Evolutionary conservation across 2,329 filamentous ascomycete genomes (phyloP).

Genomic region (Penicillium fuscoglaucum): DNA sequence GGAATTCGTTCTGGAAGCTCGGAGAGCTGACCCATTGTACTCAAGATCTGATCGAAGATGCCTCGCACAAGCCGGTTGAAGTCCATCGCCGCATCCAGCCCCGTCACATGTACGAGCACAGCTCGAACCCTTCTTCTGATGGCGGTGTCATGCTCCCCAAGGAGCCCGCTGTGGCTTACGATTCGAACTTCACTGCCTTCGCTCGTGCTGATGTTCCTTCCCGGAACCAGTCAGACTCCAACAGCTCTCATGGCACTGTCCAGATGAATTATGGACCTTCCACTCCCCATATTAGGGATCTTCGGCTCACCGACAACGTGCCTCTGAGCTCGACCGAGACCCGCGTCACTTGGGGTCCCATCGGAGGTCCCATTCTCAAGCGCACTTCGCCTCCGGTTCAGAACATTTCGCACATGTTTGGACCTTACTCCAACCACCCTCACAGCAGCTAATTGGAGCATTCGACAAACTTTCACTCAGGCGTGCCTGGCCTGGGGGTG

Average conservation of each 20-base stretch:
- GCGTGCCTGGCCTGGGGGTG: background rate
- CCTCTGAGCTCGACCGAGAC: background rate
- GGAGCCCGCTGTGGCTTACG: slow-evolving; percentile 18
- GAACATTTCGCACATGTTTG: background rate
- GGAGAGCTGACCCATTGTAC: background rate
- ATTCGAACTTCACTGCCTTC: background rate
- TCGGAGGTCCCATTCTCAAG: slow-evolving; percentile 6
- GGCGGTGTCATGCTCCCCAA: slow-evolving; percentile 1
- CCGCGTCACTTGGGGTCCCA: slow-evolving; percentile 1
- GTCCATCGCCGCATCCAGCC: background rate
- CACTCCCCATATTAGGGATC: background rate
- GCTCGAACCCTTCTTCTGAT: background rate
- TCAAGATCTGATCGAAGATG: background rate
- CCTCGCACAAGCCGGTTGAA: background rate
- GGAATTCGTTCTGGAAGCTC: background rate
- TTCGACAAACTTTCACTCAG: background rate
- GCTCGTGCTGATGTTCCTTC: background rate
- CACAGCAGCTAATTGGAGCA: background rate
- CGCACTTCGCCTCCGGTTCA: background rate
- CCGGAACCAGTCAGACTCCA: background rate
- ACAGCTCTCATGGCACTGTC: background rate
- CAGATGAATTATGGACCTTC: background rate
- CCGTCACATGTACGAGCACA: background rate
- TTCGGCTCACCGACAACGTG: background rate
- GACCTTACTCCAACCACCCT: background rate